Evolutionary conservation across 352 stramenopile species (phyloP), one percentile per base, ranked within the genome.

Genomic region (Thraustochytrium striatum): DNA sequence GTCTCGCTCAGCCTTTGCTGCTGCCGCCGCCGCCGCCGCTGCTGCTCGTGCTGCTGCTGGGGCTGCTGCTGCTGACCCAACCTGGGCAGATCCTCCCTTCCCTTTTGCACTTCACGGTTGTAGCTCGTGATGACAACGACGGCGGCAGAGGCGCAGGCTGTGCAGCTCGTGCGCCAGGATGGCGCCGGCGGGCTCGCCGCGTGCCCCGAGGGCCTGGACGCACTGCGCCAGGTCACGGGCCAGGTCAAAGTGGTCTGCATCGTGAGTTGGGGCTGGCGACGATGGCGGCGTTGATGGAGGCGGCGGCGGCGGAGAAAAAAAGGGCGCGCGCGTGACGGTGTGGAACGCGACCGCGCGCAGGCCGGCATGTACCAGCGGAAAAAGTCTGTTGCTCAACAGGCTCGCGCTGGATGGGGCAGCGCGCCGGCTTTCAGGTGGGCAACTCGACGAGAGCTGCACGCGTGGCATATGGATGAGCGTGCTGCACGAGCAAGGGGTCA

Each of bases 381-480:
- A 96, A 84, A 93, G 87, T 25, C 95, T 93, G 79, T 81, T 96
- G 79, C 87, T 96, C 39, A 96, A 96, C 81, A 61, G 92, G 79
- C 81, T 95, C 21, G 73, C 62, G 21, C 3, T 52, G 30, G 78
- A 33, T 72, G 85, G 36, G 81, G 89, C 52, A 72, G 35, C 72
- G 59, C 33, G 57, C 72, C 2, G 90, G 89, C 19, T 96, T 96
- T 73, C 84, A 86, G 0, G 90, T 96, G 16, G 91, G 90, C 19
- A 88, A 79, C 25, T 95, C 90, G 0, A 87, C 94, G 93, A 95
- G 53, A 90, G 90, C 1, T 95, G 91, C 73, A 96, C 91, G 13
- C 93, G 94, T 72, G 91, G 91, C 62, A 95, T 96, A 72, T 96
- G 91, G 90, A 92, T 96, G 84, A 95, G 91, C 90, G 84, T 87